Conservation (phyloP, 352 stramenopile genomes). For the Phytopythium aichiense region DNA sequence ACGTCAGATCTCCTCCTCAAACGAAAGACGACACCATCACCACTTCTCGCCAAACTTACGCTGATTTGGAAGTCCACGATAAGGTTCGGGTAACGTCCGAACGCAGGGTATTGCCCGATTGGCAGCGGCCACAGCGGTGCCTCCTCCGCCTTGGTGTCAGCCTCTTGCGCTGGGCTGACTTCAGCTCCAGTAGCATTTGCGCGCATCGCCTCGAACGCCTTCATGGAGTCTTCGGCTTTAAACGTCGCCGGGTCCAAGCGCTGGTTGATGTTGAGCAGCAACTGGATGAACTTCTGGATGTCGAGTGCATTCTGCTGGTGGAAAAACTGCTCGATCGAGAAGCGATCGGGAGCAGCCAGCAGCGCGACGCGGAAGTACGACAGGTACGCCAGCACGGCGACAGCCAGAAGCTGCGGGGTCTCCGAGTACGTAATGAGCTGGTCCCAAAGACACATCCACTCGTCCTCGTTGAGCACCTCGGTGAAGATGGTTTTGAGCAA, state of each 20-base stretch:
- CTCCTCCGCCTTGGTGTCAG: neutral
- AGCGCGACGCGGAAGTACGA: conserved; percentile 65
- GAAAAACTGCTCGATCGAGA: conserved; percentile 83
- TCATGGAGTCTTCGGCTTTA: conserved; percentile 2
- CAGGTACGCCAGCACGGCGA: conserved; percentile 70
- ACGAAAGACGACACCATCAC: neutral
- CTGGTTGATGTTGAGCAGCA: conserved; percentile 52
- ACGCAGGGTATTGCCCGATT: conserved; percentile 74
- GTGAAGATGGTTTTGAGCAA: conserved; percentile 87
- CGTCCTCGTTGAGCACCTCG: conserved; percentile 81
- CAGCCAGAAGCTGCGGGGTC: conserved; percentile 54
- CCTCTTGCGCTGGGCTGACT: neutral
- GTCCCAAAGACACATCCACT: conserved; percentile 90
- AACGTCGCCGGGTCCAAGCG: conserved; percentile 35
- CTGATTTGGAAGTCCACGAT: conserved; percentile 83
- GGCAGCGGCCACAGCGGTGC: conserved; percentile 45
- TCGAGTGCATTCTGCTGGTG: conserved; percentile 82
- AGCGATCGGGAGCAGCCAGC: conserved; percentile 40
- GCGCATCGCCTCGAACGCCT: neutral
- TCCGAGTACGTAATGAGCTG: conserved; percentile 75
- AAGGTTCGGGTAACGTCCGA: conserved; percentile 73
- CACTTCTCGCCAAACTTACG: conserved; percentile 31
- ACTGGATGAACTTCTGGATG: conserved; percentile 62
- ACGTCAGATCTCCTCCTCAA: neutral
- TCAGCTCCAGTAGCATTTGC: neutral